Evolutionary conservation across 2,329 filamentous ascomycete species (phyloP).

Genomic region (Cyclaneusma minus): DNA sequence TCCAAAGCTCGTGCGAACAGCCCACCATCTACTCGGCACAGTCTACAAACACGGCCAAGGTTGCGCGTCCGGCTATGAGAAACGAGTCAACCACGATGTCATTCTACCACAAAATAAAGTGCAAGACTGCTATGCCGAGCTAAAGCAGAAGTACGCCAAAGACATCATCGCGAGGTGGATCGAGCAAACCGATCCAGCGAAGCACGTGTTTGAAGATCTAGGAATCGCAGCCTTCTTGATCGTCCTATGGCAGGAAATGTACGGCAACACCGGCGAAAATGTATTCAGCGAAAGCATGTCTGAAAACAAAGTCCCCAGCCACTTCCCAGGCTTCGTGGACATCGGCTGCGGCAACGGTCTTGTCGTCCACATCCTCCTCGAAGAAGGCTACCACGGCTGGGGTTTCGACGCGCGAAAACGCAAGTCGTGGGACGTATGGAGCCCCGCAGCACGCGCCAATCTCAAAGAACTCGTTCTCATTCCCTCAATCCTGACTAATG

Average conservation of each 20-base stretch:
- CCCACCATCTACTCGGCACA: conserved; percentile 49
- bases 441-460: conserved; percentile 25
- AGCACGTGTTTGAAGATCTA: conserved; percentile 92
- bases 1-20: conserved; percentile 46
- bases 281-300: conserved; percentile 8
- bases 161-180: conserved; percentile 61
- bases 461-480: conserved; percentile 45
- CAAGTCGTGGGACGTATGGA: conserved; percentile 73
- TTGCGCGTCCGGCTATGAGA: conserved; percentile 50
- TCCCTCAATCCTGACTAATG: conserved; percentile 23
- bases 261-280: conserved; percentile 26
- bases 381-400: conserved; percentile 73
- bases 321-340: conserved; percentile 83
- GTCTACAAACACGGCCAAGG: conserved; percentile 63
- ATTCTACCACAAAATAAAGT: conserved; percentile 62
- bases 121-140: conserved; percentile 65
- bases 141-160: conserved; percentile 69
- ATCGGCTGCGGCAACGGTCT: conserved; percentile 93
- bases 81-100: conserved; percentile 71
- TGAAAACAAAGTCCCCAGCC: conserved; percentile 9
- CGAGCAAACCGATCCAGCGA: conserved; percentile 72
- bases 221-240: conserved; percentile 84
- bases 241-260: conserved; percentile 82
- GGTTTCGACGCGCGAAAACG: conserved; percentile 82
- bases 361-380: conserved; percentile 65